Evolutionary conservation across 371 early-diverging fungal species (phyloP), one percentile per base, ranked within the genome.

Genomic region (Rhizomucor pusillus): DNA sequence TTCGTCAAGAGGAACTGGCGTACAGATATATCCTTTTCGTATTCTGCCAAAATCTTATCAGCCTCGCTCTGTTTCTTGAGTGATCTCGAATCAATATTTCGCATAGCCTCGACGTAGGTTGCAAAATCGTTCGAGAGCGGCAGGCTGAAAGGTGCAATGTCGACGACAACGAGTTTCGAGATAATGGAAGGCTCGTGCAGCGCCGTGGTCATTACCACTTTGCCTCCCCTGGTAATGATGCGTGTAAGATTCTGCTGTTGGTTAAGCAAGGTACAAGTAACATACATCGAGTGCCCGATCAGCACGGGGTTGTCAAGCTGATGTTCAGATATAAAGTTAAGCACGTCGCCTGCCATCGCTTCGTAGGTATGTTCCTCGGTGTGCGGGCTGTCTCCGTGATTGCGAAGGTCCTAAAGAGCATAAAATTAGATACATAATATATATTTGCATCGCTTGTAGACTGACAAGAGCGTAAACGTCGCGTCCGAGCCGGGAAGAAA

Each of bases 311-410:
- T 51, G 0, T 73, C 63, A 11, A 90, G 49, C 1, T 66, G 49
- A 24, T 90, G 85, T 29, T 79, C 67, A 1, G 74, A 48, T 33
- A 92, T 62, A 44, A 91, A 92, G 14, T 59, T 60, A 3, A 62
- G 69, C 2, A 97, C 69, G 58, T 97, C 97, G 14, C 63, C 59
- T 1, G 91, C 76, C 96, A 97, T 95, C 19, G 79, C 69, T 20
- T 69, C 56, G 59, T 92, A 94, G n/a, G 78, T 84, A 60, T 92
- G 91, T 1, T 60, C 68, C 0, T 55, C 44, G 12, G 63, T 46
- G 56, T 94, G 95, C 4, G 87, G 87, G 53, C 92, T 91, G 24
- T 92, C 93, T 25, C 98, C 98, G 62, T 97, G 98, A 69, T 97
- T 95, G 35, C 97, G 82, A 61, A 93, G 77, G 69, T 97, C 98